Evolutionary conservation across 2,329 filamentous ascomycete genomes (phyloP).

Genomic region (Hypomyces perniciosus): DNA sequence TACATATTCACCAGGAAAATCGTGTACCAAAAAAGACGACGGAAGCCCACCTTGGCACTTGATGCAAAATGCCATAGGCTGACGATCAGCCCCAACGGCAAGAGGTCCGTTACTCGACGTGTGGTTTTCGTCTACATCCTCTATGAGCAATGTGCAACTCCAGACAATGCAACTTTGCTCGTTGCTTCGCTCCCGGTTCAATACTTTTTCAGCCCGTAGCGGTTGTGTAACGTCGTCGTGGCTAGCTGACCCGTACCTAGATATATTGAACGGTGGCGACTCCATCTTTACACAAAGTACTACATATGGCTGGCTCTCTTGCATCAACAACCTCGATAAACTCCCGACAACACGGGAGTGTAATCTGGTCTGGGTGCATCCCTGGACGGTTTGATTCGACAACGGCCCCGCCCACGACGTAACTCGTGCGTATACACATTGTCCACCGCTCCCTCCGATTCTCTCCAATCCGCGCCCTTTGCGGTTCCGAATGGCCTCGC

Average conservation of each 20-base stretch:
- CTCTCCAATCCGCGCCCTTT: neutral
- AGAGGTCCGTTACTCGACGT: neutral
- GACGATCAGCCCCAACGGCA: conserved; percentile 2
- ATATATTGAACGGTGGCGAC: conserved; percentile 1
- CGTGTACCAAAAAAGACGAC: conserved; percentile 4
- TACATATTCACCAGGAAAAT: neutral
- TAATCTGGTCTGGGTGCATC: conserved; percentile 3
- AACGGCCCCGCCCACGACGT: neutral
- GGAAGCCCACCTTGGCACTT: conserved; percentile 3
- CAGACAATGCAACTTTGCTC: too few species aligned
- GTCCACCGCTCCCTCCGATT: conserved; percentile 1
- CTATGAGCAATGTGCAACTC: neutral
- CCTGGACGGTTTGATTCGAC: conserved; percentile 8
- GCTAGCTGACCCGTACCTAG: conserved; percentile 2
- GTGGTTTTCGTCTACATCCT: neutral
- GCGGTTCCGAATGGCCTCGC: neutral
- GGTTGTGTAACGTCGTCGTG: neutral
- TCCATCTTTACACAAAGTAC: neutral
- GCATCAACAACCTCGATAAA: neutral
- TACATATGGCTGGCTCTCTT: neutral
- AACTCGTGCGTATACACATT: neutral
- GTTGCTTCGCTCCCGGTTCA: neutral
- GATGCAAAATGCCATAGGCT: conserved; percentile 5
- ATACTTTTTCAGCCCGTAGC: neutral
- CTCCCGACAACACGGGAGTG: neutral